Base-by-base conservation (phyloP, 2,329 filamentous ascomycete genomes). In the Calonectria honghensis region DNA sequence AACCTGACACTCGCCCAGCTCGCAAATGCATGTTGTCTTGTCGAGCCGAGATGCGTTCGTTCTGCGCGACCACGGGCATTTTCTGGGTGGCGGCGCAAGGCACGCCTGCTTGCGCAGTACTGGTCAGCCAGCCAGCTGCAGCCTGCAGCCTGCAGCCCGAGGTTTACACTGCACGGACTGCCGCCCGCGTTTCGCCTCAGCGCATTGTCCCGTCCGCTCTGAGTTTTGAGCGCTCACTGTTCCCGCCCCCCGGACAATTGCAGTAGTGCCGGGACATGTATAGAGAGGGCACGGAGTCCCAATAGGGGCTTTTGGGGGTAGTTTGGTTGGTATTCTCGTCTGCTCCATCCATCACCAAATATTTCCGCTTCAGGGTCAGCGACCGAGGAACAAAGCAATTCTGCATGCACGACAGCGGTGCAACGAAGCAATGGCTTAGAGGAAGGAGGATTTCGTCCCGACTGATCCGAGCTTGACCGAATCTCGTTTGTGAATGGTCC, bases 151-250 rank as follows among this genome's bases (percentile, higher is more conserved):
- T 63, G 35, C 39, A 32, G 39, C 63, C n/a, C 24, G 29, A 35
- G 65, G 31, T 31, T 50, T 59, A 45, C 31, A 57, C 71, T 75
- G 75, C 72, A 77, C 78, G 68, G 65, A 75, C 72, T 73, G 59
- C 75, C 61, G 73, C 52, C 68, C 63, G 67, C 66, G 57, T 69
- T 57, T 63, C 69, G 64, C 78, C 70, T 77, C 65, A 74, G 61
- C 70, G 51, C 67, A 63, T 57, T 70, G 72, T 75, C 61, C 57
- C 27, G 69, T 65, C 68, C 48, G 57, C 57, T 64, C 32, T 45
- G 32, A 45, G 54, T 63, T 70, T 50, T 70, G 74, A 63, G 61
- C 63, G 61, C 54, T 74, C 59, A 32, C 20, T 70, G 68, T 54
- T 77, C 75, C 57, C 77, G 72, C 39, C 57, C 63, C 61, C 63